A percentile compares a stretch with the other conserved stretches of the same genome.
These are phyloP conservation scores for Tolypocladium paradoxum DNA, from an alignment of 2,329 filamentous ascomycete genomes.

Conservation along the genomic window DNA sequence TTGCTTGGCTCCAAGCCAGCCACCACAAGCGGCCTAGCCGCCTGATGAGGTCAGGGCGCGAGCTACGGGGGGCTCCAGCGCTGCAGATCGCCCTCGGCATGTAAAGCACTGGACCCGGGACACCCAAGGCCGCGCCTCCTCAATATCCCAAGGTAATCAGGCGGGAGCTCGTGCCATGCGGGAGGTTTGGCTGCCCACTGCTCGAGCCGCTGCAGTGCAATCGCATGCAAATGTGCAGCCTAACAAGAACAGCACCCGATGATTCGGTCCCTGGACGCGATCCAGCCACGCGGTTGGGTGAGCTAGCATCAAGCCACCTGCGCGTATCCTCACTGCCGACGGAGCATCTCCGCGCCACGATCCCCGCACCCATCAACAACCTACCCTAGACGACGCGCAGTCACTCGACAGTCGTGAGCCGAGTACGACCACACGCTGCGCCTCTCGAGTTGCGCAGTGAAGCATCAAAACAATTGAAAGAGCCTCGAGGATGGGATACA, in stretches of 20 bases:
- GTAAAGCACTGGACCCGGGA: too few relatives aligned
- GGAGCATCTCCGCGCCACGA: neutral
- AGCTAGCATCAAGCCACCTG: neutral
- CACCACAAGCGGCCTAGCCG: neutral
- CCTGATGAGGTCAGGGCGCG: constrained; percentile 2
- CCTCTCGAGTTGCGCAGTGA: too few relatives aligned
- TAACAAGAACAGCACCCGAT: too few relatives aligned
- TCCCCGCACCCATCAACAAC: neutral
- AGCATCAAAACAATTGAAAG: too few relatives aligned
- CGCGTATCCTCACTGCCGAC: neutral
- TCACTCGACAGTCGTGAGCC: too few relatives aligned
- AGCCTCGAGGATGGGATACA: neutral
- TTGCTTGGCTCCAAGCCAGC: neutral
- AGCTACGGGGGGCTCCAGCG: neutral
- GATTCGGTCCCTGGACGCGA: neutral
- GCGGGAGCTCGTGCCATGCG: too few relatives aligned
- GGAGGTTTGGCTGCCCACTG: too few relatives aligned
- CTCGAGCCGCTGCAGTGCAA: too few relatives aligned
- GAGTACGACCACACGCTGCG: too few relatives aligned
- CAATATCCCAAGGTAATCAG: too few relatives aligned
- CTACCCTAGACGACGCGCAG: neutral
- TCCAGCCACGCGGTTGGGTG: neutral
- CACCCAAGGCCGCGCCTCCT: too few relatives aligned
- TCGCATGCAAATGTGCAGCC: too few relatives aligned
- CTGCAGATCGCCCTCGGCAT: neutral